These are phyloP conservation scores for Trichoderma citrinoviride DNA, from an alignment of 2,329 filamentous ascomycete genomes.

Conservation along the genomic window DNA sequence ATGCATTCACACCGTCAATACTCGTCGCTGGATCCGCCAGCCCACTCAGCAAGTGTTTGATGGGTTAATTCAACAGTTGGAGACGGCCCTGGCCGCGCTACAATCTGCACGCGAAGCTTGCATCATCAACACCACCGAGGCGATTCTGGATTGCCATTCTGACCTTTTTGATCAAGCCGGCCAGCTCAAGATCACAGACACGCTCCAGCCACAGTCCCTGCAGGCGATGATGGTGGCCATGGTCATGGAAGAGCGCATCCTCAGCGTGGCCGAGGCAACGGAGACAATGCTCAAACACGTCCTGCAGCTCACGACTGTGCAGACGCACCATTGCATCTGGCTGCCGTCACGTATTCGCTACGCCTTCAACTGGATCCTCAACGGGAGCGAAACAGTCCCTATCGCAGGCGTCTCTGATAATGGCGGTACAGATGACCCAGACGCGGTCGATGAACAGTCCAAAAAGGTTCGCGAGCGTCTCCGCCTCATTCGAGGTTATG, in stretches of 20 bases:
- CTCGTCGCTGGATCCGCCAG: slow-evolving; percentile 32
- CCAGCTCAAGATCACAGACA: slow-evolving; percentile 32
- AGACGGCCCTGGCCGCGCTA: slow-evolving; percentile 30
- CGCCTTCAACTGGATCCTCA: slow-evolving; percentile 40
- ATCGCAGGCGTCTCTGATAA: slow-evolving; percentile 25
- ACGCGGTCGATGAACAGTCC: slow-evolving; percentile 32
- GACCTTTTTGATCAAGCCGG: slow-evolving; percentile 44
- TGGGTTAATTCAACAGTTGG: slow-evolving; percentile 24
- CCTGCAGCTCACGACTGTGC: slow-evolving; percentile 36
- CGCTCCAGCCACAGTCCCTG: slow-evolving; percentile 31
- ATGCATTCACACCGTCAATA: slow-evolving; percentile 32
- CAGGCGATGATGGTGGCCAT: slow-evolving; percentile 45
- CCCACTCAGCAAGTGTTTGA: slow-evolving; percentile 27
- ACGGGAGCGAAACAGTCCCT: slow-evolving; percentile 24
- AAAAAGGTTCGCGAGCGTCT: slow-evolving; percentile 38
- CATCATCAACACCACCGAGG: slow-evolving; percentile 38
- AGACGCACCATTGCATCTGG: slow-evolving; percentile 41
- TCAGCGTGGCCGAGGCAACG: slow-evolving; percentile 27
- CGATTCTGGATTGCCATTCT: slow-evolving; percentile 39
- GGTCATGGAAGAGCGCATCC: slow-evolving; percentile 47
- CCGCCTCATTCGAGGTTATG: slow-evolving; percentile 34
- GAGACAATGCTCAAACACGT: slow-evolving; percentile 40
- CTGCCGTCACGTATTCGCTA: slow-evolving; percentile 41
- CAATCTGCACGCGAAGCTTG: slow-evolving; percentile 30
- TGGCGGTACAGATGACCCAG: slow-evolving; percentile 26